Conservation (phyloP, 495 filamentous ascomycete genomes). For the Glonium stellatum region DNA sequence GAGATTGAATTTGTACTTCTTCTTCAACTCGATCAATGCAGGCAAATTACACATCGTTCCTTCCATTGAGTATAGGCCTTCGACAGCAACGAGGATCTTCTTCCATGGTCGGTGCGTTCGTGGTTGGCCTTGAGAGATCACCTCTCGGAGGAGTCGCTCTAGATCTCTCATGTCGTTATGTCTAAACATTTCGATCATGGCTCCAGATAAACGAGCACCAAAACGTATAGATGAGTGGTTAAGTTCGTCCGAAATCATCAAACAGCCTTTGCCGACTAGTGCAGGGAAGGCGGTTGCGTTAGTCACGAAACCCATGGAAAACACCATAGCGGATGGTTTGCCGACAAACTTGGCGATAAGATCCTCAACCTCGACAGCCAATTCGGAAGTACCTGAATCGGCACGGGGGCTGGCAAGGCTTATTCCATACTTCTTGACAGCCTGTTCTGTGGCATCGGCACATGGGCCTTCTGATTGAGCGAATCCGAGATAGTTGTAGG, state of each 20-base stretch:
- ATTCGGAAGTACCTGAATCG: slow-evolving; percentile 80
- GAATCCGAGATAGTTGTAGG: slow-evolving; percentile 98
- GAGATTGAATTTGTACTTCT: slow-evolving; percentile 91
- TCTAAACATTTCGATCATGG: slow-evolving; percentile 91
- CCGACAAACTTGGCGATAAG: slow-evolving; percentile 85
- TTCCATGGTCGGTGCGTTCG: slow-evolving; percentile 97
- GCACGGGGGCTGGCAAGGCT: slow-evolving; percentile 69
- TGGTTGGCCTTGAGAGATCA: slow-evolving; percentile 91
- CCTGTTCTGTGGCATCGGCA: slow-evolving; percentile 85
- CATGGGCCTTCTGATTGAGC: slow-evolving; percentile 96
- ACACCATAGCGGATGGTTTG: slow-evolving; percentile 89
- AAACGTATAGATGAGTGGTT: slow-evolving; percentile 97
- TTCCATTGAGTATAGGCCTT: slow-evolving; percentile 98
- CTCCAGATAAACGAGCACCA: slow-evolving; percentile 85
- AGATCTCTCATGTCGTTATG: slow-evolving; percentile 92
- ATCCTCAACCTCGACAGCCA: slow-evolving; percentile 81
- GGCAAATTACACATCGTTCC: slow-evolving; percentile 96
- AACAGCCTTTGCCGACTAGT: slow-evolving; percentile 80
- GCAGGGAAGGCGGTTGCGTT: slow-evolving; percentile 88
- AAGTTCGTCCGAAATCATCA: slow-evolving; percentile 92
- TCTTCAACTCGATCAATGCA: slow-evolving; percentile 74
- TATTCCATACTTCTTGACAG: slow-evolving; percentile 76
- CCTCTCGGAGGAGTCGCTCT: slow-evolving; percentile 76
- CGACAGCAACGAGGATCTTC: slow-evolving; percentile 94
- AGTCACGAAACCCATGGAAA: slow-evolving; percentile 97